Base-by-base conservation (phyloP, 371 early-diverging fungal species). In the Mortierella sp. region DNA sequence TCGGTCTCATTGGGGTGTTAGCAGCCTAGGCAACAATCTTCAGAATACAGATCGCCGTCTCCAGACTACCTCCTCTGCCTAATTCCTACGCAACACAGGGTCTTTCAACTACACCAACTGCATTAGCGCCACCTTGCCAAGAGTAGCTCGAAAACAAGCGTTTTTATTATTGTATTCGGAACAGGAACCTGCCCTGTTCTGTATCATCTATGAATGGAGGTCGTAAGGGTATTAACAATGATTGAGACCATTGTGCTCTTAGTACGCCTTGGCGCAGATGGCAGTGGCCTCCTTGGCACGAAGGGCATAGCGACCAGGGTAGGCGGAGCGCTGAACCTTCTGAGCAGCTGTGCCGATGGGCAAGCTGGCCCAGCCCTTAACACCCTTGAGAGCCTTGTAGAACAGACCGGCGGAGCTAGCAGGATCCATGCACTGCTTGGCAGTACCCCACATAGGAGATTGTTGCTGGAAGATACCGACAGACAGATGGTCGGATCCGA, bases 391-490 rank as follows among this genome's bases (percentile, higher is more conserved):
- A 19, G 59, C 59, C 39, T 51, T 59, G 26, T 59, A 59, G 27
- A 59, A 59, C 46, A 59, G 28, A 41, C 41, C 59, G 27, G 59
- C 49, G n/a, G 59, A 59, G 50, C 26, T 39, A 13, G 42, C 27
- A 27, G 59, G 59, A 23, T 59, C 51, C 59, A 59, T 59, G 51
- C 59, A 59, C 50, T 59, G 59, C 26, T 30, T 49, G 31, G 59
- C 30, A 3, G 59, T 59, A 34, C 59, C 59, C 59, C 59, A 59
- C 51, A 59, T 49, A 24, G 59, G 59, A 26, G 50, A 50, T 50
- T 59, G 59, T 41, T 59, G 59, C 51, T 60, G 61, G 61, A 60
- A 60, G 43, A 60, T 60, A 28, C 61, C 61, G 48, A 60, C 61
- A 2, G 61, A 60, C 61, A 42, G 19, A 41, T 52, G 52, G 18